Percentiles rank a stretch among this genome's conserved stretches.
Evolutionary conservation across 1,139 yeast species (phyloP).

Genomic region (Candida neerlandica): DNA sequence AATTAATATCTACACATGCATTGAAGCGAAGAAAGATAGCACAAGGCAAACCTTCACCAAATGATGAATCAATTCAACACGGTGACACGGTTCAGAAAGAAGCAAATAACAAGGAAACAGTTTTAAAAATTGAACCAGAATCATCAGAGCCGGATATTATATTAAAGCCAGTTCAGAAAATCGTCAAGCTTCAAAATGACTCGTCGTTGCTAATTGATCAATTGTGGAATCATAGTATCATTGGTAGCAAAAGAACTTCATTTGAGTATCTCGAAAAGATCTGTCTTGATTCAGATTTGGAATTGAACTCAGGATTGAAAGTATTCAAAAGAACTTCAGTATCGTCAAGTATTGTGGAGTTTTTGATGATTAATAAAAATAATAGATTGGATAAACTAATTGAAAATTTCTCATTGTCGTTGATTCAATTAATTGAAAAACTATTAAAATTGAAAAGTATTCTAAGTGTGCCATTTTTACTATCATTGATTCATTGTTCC

Average conservation of each 20-base stretch:
- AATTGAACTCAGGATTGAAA: slow-evolving; percentile 30
- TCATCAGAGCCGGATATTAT: not conserved
- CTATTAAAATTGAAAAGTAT: slow-evolving; percentile 28
- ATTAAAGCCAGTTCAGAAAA: slow-evolving; percentile 15
- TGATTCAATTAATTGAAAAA: slow-evolving; percentile 36
- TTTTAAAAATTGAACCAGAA: not conserved
- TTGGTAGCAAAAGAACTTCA: slow-evolving; percentile 53
- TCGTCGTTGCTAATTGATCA: slow-evolving; percentile 39
- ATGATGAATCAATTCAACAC: not conserved
- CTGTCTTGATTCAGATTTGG: slow-evolving; percentile 37
- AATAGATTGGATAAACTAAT: slow-evolving; percentile 48
- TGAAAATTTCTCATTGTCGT: slow-evolving; percentile 38
- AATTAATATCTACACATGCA: slow-evolving; percentile 29
- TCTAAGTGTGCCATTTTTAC: slow-evolving; percentile 54
- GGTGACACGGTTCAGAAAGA: not conserved
- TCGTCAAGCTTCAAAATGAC: slow-evolving; percentile 35
- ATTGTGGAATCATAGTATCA: slow-evolving; percentile 43
- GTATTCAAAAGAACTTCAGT: slow-evolving; percentile 35
- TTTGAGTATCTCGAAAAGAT: slow-evolving; percentile 53
- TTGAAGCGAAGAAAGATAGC: slow-evolving; percentile 10
- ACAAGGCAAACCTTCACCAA: not conserved
- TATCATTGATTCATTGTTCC: slow-evolving; percentile 55
- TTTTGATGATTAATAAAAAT: slow-evolving; percentile 43
- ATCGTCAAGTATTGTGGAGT: slow-evolving; percentile 34
- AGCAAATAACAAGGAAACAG: not conserved